These are phyloP conservation scores for Solanum chacoense DNA, from an alignment of 305 asterid species.

Conservation along the genomic window DNA sequence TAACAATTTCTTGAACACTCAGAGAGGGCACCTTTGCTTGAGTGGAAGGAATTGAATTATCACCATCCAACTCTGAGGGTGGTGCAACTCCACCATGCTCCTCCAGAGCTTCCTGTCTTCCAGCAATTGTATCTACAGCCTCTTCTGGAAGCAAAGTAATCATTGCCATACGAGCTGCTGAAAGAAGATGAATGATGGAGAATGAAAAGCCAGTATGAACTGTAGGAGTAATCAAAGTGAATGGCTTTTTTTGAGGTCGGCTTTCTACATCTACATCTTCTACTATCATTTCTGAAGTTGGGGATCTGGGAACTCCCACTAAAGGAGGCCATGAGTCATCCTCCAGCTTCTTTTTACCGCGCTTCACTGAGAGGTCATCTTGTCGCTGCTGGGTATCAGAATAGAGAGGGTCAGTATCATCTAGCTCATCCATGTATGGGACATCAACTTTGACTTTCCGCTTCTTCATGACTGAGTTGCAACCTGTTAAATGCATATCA, in stretches of 20 bases:
- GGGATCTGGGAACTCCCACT: conserved; percentile 46
- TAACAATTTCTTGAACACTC: conserved; percentile 70
- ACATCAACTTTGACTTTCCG: conserved; percentile 60
- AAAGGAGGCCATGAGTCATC: conserved; percentile 33
- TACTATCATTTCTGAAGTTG: conserved; percentile 28
- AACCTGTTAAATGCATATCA: conserved; percentile 46
- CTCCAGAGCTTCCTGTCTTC: conserved; percentile 34
- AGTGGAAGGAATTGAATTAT: conserved; percentile 31
- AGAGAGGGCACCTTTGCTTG: conserved; percentile 53
- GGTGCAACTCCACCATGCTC: conserved; percentile 33
- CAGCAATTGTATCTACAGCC: conserved; percentile 37
- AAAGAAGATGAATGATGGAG: conserved; percentile 90
- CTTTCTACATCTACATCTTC: conserved; percentile 45
- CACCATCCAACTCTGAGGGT: conserved; percentile 26
- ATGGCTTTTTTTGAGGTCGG: conserved; percentile 66
- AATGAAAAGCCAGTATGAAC: conserved; percentile 86
- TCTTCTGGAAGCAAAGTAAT: conserved; percentile 67
- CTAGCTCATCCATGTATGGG: conserved; percentile 33
- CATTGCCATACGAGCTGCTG: conserved; percentile 91
- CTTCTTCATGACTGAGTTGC: conserved; percentile 56
- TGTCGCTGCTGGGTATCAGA: conserved; percentile 39
- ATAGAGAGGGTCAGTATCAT: conserved; percentile 29
- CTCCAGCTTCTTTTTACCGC: conserved; percentile 53
- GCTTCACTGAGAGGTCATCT: conserved; percentile 46
- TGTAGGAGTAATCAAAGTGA: conserved; percentile 72